These are phyloP conservation scores for Salvia rosmarinus DNA, from an alignment of 257 asterid genomes.

Conservation along the genomic window DNA sequence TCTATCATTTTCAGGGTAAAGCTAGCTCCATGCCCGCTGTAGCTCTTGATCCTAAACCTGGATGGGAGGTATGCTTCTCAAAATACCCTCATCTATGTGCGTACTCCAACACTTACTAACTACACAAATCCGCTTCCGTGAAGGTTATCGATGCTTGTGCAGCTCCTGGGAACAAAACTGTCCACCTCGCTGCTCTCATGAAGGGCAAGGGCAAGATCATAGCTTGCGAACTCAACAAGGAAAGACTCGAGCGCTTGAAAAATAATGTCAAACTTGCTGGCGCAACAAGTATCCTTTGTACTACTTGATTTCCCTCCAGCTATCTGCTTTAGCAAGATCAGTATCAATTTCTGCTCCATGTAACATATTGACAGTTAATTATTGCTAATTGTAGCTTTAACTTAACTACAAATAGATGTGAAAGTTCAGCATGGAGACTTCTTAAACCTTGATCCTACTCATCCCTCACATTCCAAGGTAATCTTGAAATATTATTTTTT, in stretches of 20 bases:
- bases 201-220: conserved; percentile 74
- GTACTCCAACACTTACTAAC: conserved; percentile 24
- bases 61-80: conserved; percentile 66
- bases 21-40: conserved; percentile 94
- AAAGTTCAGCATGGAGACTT: conserved; percentile 74
- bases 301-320: conserved; percentile 12
- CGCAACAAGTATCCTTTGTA: conserved; percentile 77
- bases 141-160: conserved; percentile 97
- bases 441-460: conserved; percentile 66
- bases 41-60: conserved; percentile 82
- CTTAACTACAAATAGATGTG: conserved; percentile 78
- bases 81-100: neutral
- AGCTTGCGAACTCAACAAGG: conserved; percentile 89
- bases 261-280: conserved; percentile 70
- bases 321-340: neutral
- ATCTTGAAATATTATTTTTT: neutral
- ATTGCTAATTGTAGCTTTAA: conserved; percentile 16
- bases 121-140: conserved; percentile 36
- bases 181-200: conserved; percentile 93
- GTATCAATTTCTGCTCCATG: neutral
- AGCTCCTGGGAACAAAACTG: conserved; percentile 96
- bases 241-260: conserved; percentile 68
- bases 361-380: conserved; percentile 19
- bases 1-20: conserved; percentile 61
- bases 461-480: conserved; percentile 76